A percentile compares a stretch with the other conserved stretches of the same genome.
Evolutionary conservation across 75 land plant genomes (phyloP).

Genomic region (Selaginella moellendorffii): DNA sequence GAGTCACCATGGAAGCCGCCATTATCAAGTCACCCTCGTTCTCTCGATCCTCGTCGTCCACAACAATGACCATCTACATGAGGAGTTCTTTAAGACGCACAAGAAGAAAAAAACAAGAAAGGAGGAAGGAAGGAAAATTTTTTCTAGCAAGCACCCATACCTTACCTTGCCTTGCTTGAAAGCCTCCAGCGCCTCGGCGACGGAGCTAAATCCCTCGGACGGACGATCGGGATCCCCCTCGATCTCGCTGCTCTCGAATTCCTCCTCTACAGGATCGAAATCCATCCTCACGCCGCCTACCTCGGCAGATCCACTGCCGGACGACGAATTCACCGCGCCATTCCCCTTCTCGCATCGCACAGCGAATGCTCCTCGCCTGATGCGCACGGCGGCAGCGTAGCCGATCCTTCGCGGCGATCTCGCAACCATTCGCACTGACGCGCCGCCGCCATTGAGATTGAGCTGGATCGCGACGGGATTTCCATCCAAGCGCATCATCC

Average conservation of each 20-base stretch:
- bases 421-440: too few species aligned
- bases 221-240: slow-evolving; percentile 44
- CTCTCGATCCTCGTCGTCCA: slow-evolving; percentile 97
- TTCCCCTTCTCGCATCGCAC: neutral
- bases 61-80: slow-evolving; percentile 78
- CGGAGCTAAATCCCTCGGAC: slow-evolving; percentile 46
- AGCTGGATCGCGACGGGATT: too few species aligned
- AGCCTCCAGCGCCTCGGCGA: slow-evolving; percentile 58
- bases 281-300: neutral
- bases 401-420: too few species aligned
- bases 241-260: slow-evolving; percentile 11
- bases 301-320: neutral
- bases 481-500: too few species aligned
- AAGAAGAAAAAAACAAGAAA: neutral
- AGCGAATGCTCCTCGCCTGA: too few species aligned
- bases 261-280: neutral
- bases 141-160: slow-evolving; percentile 3
- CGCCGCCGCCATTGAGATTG: too few species aligned
- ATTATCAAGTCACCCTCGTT: slow-evolving; percentile 99
- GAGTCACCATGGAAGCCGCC: slow-evolving; percentile 71
- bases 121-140: too few species aligned
- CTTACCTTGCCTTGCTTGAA: slow-evolving; percentile 63
- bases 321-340: neutral
- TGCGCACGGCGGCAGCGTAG: too few species aligned
- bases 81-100: neutral